These are phyloP conservation scores for Puccinia triticina DNA, from an alignment of 1,284 basidiomycete genomes.

Conservation along the genomic window DNA sequence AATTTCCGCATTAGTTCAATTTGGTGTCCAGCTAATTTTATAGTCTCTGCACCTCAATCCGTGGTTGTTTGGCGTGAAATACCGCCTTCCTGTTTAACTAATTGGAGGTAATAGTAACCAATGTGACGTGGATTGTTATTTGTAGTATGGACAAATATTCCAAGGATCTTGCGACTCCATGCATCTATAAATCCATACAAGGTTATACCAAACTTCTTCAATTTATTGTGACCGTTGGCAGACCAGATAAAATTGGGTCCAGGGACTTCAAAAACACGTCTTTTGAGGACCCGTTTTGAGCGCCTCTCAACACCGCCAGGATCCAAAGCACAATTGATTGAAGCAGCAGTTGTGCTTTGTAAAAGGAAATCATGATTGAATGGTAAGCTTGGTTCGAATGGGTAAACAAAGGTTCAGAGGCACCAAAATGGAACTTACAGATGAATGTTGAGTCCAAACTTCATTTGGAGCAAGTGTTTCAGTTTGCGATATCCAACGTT, in stretches of 20 bases:
- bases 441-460: not conserved
- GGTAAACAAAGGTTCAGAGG: not conserved
- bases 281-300: not conserved
- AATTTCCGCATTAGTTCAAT: not conserved
- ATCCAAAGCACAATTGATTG: constrained; percentile 1
- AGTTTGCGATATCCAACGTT: too few relatives aligned
- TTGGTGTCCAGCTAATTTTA: not conserved
- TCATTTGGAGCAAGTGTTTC: too few relatives aligned
- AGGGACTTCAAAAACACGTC: not conserved
- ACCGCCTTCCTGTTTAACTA: not conserved
- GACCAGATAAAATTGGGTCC: constrained; percentile 11
- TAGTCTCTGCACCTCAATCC: constrained; percentile 6
- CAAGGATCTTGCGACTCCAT: not conserved
- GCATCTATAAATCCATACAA: constrained; percentile 5
- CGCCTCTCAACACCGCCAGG: not conserved
- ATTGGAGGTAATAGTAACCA: constrained; percentile 32
- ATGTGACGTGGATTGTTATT: constrained; percentile 28
- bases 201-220: constrained; percentile 24
- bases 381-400: not conserved
- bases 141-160: constrained; percentile 17
- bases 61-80: constrained; percentile 14
- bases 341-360: not conserved
- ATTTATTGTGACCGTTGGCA: not conserved
- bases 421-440: not conserved
- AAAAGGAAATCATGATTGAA: not conserved